Conservation (phyloP, 2,329 filamentous ascomycete genomes). For the Clathrospora elynae region DNA sequence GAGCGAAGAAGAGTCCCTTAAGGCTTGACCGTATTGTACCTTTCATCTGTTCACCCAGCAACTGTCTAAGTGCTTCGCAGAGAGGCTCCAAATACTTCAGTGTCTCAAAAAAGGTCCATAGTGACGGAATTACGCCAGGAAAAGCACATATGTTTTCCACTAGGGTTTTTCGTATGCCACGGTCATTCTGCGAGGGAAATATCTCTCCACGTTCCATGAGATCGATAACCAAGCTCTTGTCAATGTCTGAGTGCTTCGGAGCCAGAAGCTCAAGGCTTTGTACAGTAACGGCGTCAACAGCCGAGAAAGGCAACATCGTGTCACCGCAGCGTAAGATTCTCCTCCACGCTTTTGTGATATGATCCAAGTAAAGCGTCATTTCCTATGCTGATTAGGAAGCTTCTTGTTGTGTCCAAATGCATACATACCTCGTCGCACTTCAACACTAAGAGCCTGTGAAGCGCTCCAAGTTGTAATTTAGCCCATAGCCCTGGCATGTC, state of each 20-base stretch:
- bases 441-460: constrained; percentile 23
- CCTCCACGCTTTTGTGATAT: constrained; percentile 10
- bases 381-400: constrained; percentile 11
- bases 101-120: constrained; percentile 22
- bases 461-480: constrained; percentile 23
- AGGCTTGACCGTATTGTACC: constrained; percentile 15
- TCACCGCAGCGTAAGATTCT: constrained; percentile 6
- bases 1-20: constrained; percentile 9
- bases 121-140: constrained; percentile 11
- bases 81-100: constrained; percentile 21
- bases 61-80: constrained; percentile 14
- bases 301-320: constrained; percentile 4
- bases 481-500: constrained; percentile 27
- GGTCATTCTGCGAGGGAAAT: constrained; percentile 12
- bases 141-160: constrained; percentile 12
- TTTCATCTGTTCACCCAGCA: constrained; percentile 16
- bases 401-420: not conserved
- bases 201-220: constrained; percentile 10
- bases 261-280: constrained; percentile 12
- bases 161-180: constrained; percentile 4
- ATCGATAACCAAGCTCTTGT: constrained; percentile 7
- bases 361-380: constrained; percentile 15
- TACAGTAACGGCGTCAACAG: constrained; percentile 13
- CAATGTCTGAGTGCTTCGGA: constrained; percentile 10
- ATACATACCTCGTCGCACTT: constrained; percentile 25